These are phyloP conservation scores for Ettlia oleoabundans DNA, from an alignment of 139 green algal species.

Conservation along the genomic window DNA sequence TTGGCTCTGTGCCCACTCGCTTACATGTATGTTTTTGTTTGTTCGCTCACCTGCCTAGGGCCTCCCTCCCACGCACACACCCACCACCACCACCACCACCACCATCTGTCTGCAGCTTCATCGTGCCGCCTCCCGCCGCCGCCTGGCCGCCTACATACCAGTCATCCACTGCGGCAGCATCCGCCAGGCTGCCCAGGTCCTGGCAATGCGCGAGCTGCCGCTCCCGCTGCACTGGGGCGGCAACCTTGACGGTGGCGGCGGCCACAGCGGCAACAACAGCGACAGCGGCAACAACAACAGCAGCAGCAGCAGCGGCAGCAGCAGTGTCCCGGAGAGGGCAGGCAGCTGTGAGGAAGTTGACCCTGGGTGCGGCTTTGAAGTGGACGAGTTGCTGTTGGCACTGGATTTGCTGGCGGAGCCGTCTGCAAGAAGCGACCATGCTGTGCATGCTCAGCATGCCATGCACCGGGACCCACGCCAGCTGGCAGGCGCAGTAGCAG, in stretches of 20 bases:
- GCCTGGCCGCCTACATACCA: conserved; percentile 42
- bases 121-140: not conserved
- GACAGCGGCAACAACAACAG: too few species aligned
- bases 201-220: conserved; percentile 48
- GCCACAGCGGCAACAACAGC: too few species aligned
- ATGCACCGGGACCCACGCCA: not conserved
- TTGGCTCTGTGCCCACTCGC: too few species aligned
- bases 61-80: too few species aligned
- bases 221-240: too few species aligned
- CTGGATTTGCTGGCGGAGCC: conserved; percentile 9
- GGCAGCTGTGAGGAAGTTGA: not conserved
- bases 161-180: conserved; percentile 81
- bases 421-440: not conserved
- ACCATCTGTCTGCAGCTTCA: too few species aligned
- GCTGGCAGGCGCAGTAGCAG: conserved; percentile 12
- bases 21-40: too few species aligned
- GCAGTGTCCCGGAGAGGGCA: not conserved
- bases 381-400: not conserved
- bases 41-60: too few species aligned
- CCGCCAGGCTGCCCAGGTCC: conserved; percentile 66
- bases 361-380: not conserved
- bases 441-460: not conserved
- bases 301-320: too few species aligned
- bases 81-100: too few species aligned
- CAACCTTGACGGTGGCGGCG: too few species aligned